These are phyloP conservation scores for Nicotiana attenuata DNA, from an alignment of 257 asterid genomes.

Conservation along the genomic window DNA sequence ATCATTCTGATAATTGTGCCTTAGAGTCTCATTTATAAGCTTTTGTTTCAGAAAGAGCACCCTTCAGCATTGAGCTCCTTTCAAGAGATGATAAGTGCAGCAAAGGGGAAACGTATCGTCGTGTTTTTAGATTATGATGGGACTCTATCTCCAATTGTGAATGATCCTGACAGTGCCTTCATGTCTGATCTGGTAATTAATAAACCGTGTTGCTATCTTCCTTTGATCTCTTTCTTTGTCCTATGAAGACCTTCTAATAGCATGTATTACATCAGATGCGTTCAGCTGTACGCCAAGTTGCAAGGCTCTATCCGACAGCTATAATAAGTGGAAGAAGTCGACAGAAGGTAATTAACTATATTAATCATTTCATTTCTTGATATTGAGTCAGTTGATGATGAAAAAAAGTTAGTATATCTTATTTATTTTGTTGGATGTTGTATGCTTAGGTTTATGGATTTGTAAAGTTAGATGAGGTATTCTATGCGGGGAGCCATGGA, in stretches of 20 bases:
- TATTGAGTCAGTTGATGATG: not conserved
- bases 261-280: conserved; percentile 54
- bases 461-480: conserved; percentile 68
- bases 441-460: conserved; percentile 58
- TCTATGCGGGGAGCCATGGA: conserved; percentile 96
- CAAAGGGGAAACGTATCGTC: conserved; percentile 44
- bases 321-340: conserved; percentile 84
- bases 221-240: not conserved
- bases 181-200: conserved; percentile 68
- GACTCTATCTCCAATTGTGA: conserved; percentile 73
- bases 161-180: conserved; percentile 73
- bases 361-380: not conserved
- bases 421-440: not conserved
- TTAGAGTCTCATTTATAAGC: not conserved
- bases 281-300: conserved; percentile 55
- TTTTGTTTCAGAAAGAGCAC: conserved; percentile 35
- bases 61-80: conserved; percentile 59
- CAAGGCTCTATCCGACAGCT: conserved; percentile 67
- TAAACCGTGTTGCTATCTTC: not conserved
- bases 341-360: conserved; percentile 43
- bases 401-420: not conserved
- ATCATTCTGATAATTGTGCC: not conserved
- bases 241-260: not conserved
- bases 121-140: conserved; percentile 84
- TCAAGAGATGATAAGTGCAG: conserved; percentile 22